Evolutionary conservation across 768 basidiomycete species (phyloP), one percentile per base, ranked within the genome.

Genomic region (Leccinum olivaceopallidum): DNA sequence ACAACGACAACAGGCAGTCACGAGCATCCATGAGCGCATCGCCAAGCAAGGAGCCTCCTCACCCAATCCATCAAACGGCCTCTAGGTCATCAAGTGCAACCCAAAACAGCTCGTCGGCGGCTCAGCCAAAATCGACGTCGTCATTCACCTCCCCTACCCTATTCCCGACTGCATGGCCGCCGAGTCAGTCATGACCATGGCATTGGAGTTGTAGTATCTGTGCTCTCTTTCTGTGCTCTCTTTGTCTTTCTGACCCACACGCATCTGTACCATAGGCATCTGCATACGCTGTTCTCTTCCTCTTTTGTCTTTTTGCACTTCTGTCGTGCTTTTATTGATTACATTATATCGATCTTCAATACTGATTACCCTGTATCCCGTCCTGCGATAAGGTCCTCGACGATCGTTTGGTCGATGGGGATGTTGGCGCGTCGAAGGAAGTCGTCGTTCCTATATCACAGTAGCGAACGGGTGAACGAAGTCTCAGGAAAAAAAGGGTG

Each of bases 401-500:
- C 70, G 59, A 83, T 73, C 4, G 70, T 70, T 32, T 53, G 62
- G 65, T 83, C 79, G 49, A 79, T 63, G 14, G 78, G 75, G 16
- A 84, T 81, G 53, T 73, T 71, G 5, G 76, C 78, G 13, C 68
- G 70, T 28, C 57, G 62, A 30, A 85, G 75, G 65, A 85, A 85
- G 8, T 78, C 78, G 63, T 84, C 80, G 62, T 85, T 85, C 84
- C 83, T 83, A 30, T 24, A 49, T 22, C 16, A 18, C 24, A 28
- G 26, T 18, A 3, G 10, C 2, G 10, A 44, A 44, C 42, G n/a
- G n/a, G n/a, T 4, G 16, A 24, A 20, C 26, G 10, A 18, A n/a
- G 28, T 8, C 16, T 24, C 22, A 47, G 30, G 36, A 2, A 24
- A 24, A 32, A 13, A n/a, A 1, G 10, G n/a, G 10, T 4, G 39